Conservation (phyloP, 495 filamentous ascomycete species). For the Geopyxis carbonaria region DNA sequence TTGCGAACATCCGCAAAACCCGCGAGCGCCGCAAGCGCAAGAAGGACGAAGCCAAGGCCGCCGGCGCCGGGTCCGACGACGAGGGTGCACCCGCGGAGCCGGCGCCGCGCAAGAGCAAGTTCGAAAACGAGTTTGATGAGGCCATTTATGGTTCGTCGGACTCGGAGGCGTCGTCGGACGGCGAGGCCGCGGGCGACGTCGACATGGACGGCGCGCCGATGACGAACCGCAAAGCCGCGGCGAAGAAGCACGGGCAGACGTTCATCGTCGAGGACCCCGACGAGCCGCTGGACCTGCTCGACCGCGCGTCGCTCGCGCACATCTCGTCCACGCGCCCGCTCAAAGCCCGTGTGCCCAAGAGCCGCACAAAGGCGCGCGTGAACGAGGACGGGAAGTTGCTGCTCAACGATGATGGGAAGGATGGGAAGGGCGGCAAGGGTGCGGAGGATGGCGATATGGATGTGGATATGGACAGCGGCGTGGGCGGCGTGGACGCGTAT, state of each 20-base stretch:
- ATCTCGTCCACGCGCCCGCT: constrained; percentile 80
- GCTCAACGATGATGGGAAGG: constrained; percentile 35
- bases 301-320: constrained; percentile 69
- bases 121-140: constrained; percentile 87
- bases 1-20: constrained; percentile 84
- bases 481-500: constrained; percentile 70
- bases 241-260: constrained; percentile 43
- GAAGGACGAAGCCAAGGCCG: constrained; percentile 48
- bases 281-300: constrained; percentile 85
- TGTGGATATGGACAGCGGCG: constrained; percentile 40
- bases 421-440: constrained; percentile 14
- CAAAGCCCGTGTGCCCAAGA: constrained; percentile 35
- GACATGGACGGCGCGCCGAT: constrained; percentile 26
- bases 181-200: constrained; percentile 40
- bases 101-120: constrained; percentile 37
- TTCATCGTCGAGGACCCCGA: constrained; percentile 89
- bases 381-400: constrained; percentile 82
- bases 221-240: constrained; percentile 31
- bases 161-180: constrained; percentile 43
- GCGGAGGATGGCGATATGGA: constrained; percentile 29
- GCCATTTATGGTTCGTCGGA: constrained; percentile 73
- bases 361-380: constrained; percentile 47
- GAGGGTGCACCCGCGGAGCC: constrained; percentile 26
- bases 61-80: constrained; percentile 33
- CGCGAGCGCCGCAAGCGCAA: constrained; percentile 73